phyloP scores from a whole-genome alignment of 306 rosid genomes.

The Coriaria nepalensis region DNA sequence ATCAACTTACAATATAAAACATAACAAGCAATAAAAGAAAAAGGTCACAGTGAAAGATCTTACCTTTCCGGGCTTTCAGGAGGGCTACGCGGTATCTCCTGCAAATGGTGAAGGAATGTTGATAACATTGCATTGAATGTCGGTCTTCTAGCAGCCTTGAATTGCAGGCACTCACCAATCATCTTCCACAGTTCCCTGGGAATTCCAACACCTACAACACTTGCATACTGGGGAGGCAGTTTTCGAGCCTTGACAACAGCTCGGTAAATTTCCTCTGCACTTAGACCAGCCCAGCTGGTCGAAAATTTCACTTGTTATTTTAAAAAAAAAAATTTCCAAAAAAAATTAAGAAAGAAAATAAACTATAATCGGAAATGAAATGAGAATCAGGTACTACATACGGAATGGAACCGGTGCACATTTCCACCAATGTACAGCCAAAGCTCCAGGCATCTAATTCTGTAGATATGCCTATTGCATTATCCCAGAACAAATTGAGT shows the following conservation, averaged over 20 bases:
- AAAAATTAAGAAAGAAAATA: slow-evolving; percentile 18
- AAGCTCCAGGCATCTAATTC: slow-evolving; percentile 99
- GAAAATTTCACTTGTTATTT: slow-evolving; percentile 6
- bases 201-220: slow-evolving; percentile 96
- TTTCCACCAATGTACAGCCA: slow-evolving; percentile 98
- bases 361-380: slow-evolving; percentile 21
- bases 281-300: slow-evolving; percentile 94
- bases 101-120: slow-evolving; percentile 84
- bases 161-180: slow-evolving; percentile 98
- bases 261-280: slow-evolving; percentile 84
- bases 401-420: slow-evolving; percentile 99
- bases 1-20: not conserved
- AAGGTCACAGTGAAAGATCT: slow-evolving; percentile 21
- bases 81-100: slow-evolving; percentile 87
- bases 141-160: slow-evolving; percentile 83
- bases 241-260: slow-evolving; percentile 72
- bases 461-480: slow-evolving; percentile 82
- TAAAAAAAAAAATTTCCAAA: slow-evolving; percentile 19
- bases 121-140: slow-evolving; percentile 79
- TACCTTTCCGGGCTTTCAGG: slow-evolving; percentile 95
- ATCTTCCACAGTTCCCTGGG: slow-evolving; percentile 97
- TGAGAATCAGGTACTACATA: slow-evolving; percentile 46
- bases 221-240: slow-evolving; percentile 93
- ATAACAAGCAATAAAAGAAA: not conserved
- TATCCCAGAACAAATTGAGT: slow-evolving; percentile 87